phyloP scores from a whole-genome alignment of 2,329 filamentous ascomycete genomes.

The Claviceps sp. region DNA sequence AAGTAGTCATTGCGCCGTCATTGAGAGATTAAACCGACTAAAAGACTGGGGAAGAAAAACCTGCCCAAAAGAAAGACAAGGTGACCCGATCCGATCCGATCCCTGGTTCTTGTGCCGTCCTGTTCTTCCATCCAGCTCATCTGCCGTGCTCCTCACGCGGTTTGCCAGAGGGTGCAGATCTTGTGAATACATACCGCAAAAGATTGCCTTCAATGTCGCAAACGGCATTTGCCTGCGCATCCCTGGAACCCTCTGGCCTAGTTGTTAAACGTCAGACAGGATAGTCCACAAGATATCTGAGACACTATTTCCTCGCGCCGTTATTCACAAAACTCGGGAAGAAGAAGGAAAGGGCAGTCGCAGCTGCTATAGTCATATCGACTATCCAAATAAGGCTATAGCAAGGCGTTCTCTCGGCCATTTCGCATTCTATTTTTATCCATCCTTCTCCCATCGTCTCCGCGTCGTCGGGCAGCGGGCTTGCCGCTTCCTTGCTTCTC shows the following conservation, averaged over 20 bases:
- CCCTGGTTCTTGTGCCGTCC: neutral
- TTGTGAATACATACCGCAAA: neutral
- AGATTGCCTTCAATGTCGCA: neutral
- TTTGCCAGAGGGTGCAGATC: neutral
- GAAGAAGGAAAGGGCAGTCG: neutral
- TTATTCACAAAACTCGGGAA: neutral
- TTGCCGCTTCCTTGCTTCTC: neutral
- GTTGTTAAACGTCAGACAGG: conserved; percentile 2
- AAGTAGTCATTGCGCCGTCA: neutral
- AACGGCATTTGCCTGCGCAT: neutral
- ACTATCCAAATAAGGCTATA: neutral
- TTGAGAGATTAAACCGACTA: neutral
- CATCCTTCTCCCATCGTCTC: neutral
- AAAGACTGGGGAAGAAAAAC: neutral
- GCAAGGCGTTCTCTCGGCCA: neutral
- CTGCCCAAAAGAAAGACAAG: neutral
- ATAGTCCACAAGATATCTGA: neutral
- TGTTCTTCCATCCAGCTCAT: neutral
- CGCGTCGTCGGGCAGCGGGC: too few relatives aligned
- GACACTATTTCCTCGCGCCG: neutral
- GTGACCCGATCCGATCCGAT: too few relatives aligned
- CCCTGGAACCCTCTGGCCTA: neutral
- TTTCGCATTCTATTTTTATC: neutral
- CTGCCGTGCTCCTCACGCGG: neutral
- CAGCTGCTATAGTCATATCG: neutral